phyloP scores from a whole-genome alignment of 2,329 filamentous ascomycete genomes.

The Calonectria pauciramosa region DNA sequence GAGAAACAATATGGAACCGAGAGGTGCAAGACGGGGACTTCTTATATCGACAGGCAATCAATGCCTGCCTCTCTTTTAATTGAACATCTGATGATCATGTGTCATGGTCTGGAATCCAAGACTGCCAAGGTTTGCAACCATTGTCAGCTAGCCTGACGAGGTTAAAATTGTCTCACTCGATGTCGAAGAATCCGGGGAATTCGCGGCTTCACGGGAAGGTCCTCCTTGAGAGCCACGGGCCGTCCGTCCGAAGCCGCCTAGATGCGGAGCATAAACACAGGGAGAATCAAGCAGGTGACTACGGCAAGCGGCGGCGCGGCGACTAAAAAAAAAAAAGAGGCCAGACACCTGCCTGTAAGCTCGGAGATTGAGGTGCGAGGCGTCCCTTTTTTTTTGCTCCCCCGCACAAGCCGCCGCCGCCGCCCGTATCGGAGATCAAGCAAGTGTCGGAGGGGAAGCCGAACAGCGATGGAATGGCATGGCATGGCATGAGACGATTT shows the following conservation, averaged over 20 bases:
- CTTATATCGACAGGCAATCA: neutral
- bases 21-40: neutral
- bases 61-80: neutral
- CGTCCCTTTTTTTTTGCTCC: slow-evolving; percentile 12
- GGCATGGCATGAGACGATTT: slow-evolving; percentile 2
- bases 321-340: slow-evolving; percentile 8
- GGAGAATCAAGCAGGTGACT: slow-evolving; percentile 2
- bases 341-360: neutral
- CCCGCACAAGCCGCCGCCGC: slow-evolving; percentile 32
- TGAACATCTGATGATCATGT: neutral
- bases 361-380: slow-evolving; percentile 39
- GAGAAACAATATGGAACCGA: neutral
- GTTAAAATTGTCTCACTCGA: slow-evolving; percentile 1
- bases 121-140: neutral
- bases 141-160: neutral
- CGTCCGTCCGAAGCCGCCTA: slow-evolving; percentile 18
- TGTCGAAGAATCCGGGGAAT: slow-evolving; percentile 14
- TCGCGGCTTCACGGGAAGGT: slow-evolving; percentile 17
- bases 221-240: slow-evolving; percentile 19
- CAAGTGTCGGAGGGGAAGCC: slow-evolving; percentile 39
- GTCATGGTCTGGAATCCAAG: neutral
- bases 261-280: slow-evolving; percentile 11
- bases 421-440: slow-evolving; percentile 32
- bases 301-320: neutral
- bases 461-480: slow-evolving; percentile 40